Base-by-base conservation (phyloP, 1,284 basidiomycete genomes). In the Marasmius fiardii region DNA sequence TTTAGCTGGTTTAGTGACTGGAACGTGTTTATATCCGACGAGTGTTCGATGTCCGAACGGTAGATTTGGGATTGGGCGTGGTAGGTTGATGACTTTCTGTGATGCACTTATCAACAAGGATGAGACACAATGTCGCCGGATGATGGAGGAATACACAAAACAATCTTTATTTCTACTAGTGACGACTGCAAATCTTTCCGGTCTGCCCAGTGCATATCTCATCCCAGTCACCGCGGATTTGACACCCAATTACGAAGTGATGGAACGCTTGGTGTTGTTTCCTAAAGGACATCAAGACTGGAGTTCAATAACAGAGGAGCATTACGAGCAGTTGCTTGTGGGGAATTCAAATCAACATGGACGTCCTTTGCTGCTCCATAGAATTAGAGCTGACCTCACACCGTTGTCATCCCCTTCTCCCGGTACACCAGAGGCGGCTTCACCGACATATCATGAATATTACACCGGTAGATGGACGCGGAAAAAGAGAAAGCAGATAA, bases 141-240 rank as follows among this genome's bases (percentile, higher is more conserved):
- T 79, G 41, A 79, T 92, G 71, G 74, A 83, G 35, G 77, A 82
- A 44, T 90, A 80, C 65, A 91, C 85, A 53, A 78, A 71, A 61
- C 71, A 74, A 60, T 81, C 81, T 7, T 74, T 90, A 52, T 85
- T 80, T 78, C 81, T 80, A 71, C 80, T 80, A 64, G 76, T 86
- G 66, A 85, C 85, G 10, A 76, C 78, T 3, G 79, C 79, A 57
- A 80, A 80, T 0, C 71, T 86, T 57, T 61, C 67, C 24, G 68
- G 71, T 12, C 76, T 77, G 16, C 70, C 83, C 50, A 79, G 81
- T 53, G 77, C 82, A 60, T 89, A 81, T 67, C 68, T 91, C 31
- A 80, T 88, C 28, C 88, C 86, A 18, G 68, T 90, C 54, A 77
- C 72, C 26, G 66, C 68, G 51, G 69, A 72, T 35, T 62, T 66